A percentile compares a stretch with the other conserved stretches of the same genome.
Conservation (phyloP, 2,329 filamentous ascomycete genomes). For the Ascochyta clinopodiicola region DNA sequence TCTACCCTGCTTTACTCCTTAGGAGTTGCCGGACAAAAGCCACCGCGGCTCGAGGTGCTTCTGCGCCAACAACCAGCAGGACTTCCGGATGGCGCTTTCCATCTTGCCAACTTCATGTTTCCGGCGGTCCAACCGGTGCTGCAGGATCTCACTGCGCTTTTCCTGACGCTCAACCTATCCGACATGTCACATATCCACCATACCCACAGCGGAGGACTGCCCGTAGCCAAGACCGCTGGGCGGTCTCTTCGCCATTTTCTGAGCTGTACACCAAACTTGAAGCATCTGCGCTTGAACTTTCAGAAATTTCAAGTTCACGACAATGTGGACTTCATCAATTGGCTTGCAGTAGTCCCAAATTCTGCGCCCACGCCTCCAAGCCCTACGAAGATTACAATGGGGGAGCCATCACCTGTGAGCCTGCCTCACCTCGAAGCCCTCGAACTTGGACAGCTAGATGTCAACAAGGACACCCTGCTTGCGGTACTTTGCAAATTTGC, state of each 20-base stretch:
- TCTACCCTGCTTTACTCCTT: slow-evolving; percentile 30
- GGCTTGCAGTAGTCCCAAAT: slow-evolving; percentile 39
- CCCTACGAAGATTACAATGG: slow-evolving; percentile 1
- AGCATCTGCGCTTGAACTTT: slow-evolving; percentile 63
- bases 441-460: slow-evolving; percentile 32
- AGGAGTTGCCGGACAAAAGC: slow-evolving; percentile 42
- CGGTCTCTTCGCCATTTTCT: slow-evolving; percentile 50
- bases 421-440: slow-evolving; percentile 26
- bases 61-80: slow-evolving; percentile 44
- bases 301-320: slow-evolving; percentile 23
- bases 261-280: slow-evolving; percentile 51
- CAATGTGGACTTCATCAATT: slow-evolving; percentile 43
- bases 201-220: slow-evolving; percentile 21
- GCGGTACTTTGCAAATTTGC: slow-evolving; percentile 50
- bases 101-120: slow-evolving; percentile 52
- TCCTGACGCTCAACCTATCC: slow-evolving; percentile 45
- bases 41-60: slow-evolving; percentile 58
- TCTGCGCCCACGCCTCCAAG: background rate
- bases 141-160: slow-evolving; percentile 54
- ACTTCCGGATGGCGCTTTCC: slow-evolving; percentile 53
- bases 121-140: slow-evolving; percentile 53
- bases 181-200: slow-evolving; percentile 7
- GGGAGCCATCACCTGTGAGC: slow-evolving; percentile 18
- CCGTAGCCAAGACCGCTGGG: slow-evolving; percentile 7
- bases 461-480: slow-evolving; percentile 15